Base-by-base conservation (phyloP, 345 rosid species). In the Bruguiera sexangula region DNA sequence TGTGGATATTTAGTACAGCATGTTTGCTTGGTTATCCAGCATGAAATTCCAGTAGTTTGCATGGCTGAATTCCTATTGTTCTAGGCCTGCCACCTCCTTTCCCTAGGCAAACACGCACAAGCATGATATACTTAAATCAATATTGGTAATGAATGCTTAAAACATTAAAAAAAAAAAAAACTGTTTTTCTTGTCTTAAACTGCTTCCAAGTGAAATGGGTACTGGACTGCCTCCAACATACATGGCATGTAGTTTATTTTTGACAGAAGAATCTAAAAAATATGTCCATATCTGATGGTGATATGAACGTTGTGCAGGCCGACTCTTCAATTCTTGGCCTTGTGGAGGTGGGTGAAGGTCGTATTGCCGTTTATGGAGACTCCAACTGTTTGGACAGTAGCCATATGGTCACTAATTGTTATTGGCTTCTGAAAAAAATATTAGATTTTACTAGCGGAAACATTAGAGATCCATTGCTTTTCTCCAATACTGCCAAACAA, bases 371-470 rank as follows among this genome's bases (percentile, higher is more conserved):
- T 5, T 94, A 94, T 71, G 98, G 98, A 60, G 98, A 94, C 78
- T 94, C 98, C 57, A 94, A 94, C 77, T 94, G 98, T 80, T 72
- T 94, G 76, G 98, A 94, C 72, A 88, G 98, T 75, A 91, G 98
- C 77, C 98, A 89, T 76, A 94, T 95, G 99, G 97, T 95, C 67
- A 92, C 99, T 26, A 92, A 92, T 80, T 95, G 99, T 78, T 92
- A 87, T 79, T 83, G 92, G 97, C 96, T 95, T 72, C 79, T 95
- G 60, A 87, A 79, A 78, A 95, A 95, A 79, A 84, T 92, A 60
- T 82, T 95, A 67, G 96, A 91, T 61, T 95, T 88, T 74, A 92
- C 93, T 56, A 82, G 93, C 39, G 75, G 83, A 65, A 87, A 85
- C 62, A 78, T 79, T 69, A 86, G 78, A 79, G 97, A 95, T 81